Evolutionary conservation across 1,139 yeast genomes (phyloP).

Genomic region (Wickerhamomyces sp.): DNA sequence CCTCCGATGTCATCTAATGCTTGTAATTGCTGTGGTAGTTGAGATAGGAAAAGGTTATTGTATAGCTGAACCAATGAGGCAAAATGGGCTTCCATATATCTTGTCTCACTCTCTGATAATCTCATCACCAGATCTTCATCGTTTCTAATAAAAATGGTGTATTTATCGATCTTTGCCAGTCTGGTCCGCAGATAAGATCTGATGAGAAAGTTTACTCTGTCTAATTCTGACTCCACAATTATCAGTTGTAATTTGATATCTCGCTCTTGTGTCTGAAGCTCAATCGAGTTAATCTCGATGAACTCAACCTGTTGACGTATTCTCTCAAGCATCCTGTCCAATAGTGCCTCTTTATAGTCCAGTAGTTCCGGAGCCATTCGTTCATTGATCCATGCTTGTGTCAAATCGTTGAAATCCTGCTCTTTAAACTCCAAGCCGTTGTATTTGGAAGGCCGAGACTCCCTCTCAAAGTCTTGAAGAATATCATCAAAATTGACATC

Average conservation of each 20-base stretch:
- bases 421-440: constrained; percentile 22
- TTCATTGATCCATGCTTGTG: constrained; percentile 78
- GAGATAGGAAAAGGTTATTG: constrained; percentile 59
- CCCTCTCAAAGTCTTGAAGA: constrained; percentile 52
- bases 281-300: constrained; percentile 56
- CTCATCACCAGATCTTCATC: constrained; percentile 17
- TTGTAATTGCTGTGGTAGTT: constrained; percentile 64
- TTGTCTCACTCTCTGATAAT: constrained; percentile 56
- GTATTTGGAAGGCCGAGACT: constrained; percentile 17
- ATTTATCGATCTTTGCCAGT: constrained; percentile 61
- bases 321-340: constrained; percentile 51
- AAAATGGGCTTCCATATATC: constrained; percentile 62
- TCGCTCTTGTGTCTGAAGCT: constrained; percentile 41
- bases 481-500: constrained; percentile 64
- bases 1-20: constrained; percentile 75
- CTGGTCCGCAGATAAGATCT: constrained; percentile 79
- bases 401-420: constrained; percentile 38
- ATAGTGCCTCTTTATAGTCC: constrained; percentile 60
- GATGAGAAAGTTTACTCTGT: constrained; percentile 73
- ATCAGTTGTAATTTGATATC: constrained; percentile 77
- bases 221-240: constrained; percentile 88
- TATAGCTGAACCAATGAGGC: constrained; percentile 61
- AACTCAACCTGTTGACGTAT: constrained; percentile 68
- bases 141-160: constrained; percentile 48
- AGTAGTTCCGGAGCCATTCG: constrained; percentile 80